phyloP scores from a whole-genome alignment of 768 basidiomycete genomes.

The Suillus plorans region DNA sequence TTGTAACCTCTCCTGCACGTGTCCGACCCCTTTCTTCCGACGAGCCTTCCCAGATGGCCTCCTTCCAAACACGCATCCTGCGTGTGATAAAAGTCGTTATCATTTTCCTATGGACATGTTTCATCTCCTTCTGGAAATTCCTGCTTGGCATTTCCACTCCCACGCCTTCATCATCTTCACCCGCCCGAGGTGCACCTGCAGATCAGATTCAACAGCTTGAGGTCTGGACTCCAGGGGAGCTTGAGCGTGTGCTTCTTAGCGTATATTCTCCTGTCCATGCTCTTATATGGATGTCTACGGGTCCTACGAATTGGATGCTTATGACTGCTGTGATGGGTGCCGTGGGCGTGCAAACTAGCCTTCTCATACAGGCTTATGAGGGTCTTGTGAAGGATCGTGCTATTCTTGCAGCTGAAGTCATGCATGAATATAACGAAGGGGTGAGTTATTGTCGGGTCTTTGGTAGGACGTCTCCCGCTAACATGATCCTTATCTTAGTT shows the following conservation, averaged over 20 bases:
- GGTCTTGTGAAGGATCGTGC: constrained; percentile 71
- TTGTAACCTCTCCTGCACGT: constrained; percentile 48
- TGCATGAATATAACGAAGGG: constrained; percentile 81
- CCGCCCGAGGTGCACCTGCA: constrained; percentile 36
- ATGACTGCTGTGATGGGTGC: constrained; percentile 68
- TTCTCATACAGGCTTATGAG: constrained; percentile 43
- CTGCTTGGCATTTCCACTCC: constrained; percentile 58
- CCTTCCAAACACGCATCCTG: constrained; percentile 40
- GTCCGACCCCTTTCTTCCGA: constrained; percentile 16
- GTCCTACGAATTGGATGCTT: constrained; percentile 73
- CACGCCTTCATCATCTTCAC: constrained; percentile 34
- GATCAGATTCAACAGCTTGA: constrained; percentile 73
- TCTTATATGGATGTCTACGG: constrained; percentile 70
- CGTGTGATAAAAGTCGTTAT: constrained; percentile 35
- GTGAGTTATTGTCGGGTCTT: constrained; percentile 40
- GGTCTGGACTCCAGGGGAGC: constrained; percentile 73
- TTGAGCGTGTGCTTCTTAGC: constrained; percentile 68
- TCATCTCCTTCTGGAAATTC: constrained; percentile 64
- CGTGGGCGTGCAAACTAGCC: constrained; percentile 62
- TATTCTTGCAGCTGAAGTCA: constrained; percentile 74
- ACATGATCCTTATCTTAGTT: constrained; percentile 48
- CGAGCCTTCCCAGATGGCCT: constrained; percentile 43
- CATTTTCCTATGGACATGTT: constrained; percentile 45
- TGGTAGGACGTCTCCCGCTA: not conserved
- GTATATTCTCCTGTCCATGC: constrained; percentile 80